Evolutionary conservation across 1,284 basidiomycete genomes (phyloP).

Genomic region (Pterulicium gracile): DNA sequence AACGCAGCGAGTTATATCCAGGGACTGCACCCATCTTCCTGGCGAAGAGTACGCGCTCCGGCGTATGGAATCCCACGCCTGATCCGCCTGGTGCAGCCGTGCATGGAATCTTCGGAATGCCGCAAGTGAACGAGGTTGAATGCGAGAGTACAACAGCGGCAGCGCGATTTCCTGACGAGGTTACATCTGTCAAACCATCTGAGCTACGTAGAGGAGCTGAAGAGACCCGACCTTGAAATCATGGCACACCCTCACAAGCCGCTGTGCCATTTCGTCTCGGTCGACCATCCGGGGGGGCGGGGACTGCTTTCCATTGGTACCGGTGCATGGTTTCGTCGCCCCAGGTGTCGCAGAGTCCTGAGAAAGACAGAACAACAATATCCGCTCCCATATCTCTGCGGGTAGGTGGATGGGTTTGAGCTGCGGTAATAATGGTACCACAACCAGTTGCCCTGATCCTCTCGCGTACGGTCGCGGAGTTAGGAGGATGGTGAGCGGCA

Average conservation of each 20-base stretch:
- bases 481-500: no score
- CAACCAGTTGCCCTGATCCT: neutral
- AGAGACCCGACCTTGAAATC: slow-evolving; percentile 1
- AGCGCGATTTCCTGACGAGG: neutral
- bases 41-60: neutral
- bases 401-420: neutral
- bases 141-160: neutral
- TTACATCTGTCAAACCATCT: neutral
- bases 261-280: neutral
- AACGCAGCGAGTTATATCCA: neutral
- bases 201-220: neutral
- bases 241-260: neutral
- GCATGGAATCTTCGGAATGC: neutral
- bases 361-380: neutral
- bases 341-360: neutral
- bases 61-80: slow-evolving; percentile 1
- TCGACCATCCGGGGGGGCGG: neutral
- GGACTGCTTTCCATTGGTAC: neutral
- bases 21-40: neutral
- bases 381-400: neutral
- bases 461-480: slow-evolving; percentile 1
- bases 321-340: neutral
- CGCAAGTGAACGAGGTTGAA: neutral
- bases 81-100: neutral
- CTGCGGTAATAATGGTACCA: neutral